Evolutionary conservation across 257 asterid species (phyloP).

Genomic region (Striga asiatica): DNA sequence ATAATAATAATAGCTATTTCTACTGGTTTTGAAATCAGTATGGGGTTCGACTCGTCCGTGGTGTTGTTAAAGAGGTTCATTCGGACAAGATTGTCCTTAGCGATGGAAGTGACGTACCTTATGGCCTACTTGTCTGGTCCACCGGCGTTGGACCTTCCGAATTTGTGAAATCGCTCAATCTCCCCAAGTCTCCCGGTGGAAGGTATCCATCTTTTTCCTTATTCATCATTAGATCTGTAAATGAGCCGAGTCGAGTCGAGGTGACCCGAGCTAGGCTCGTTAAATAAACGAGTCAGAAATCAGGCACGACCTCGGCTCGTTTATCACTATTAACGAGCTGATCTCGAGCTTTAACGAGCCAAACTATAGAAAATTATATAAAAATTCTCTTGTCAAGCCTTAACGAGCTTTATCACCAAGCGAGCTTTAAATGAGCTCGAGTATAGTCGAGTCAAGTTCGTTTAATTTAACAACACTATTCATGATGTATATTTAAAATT

Average conservation of each 20-base stretch:
- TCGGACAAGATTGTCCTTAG: constrained; percentile 59
- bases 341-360: too few relatives aligned
- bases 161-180: constrained; percentile 46
- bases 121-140: constrained; percentile 92
- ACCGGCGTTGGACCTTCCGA: constrained; percentile 90
- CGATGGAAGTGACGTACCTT: constrained; percentile 91
- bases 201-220: constrained; percentile 33
- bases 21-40: constrained; percentile 19
- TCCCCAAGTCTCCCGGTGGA: constrained; percentile 88
- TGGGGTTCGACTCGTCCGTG: constrained; percentile 90
- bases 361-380: too few relatives aligned
- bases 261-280: too few relatives aligned
- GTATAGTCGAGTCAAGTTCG: too few relatives aligned
- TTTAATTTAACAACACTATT: too few relatives aligned
- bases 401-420: too few relatives aligned
- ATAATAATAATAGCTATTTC: not conserved
- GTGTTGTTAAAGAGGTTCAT: constrained; percentile 77
- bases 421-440: too few relatives aligned
- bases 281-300: too few relatives aligned
- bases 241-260: too few relatives aligned
- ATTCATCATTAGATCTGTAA: not conserved
- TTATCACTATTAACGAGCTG: too few relatives aligned
- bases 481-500: not conserved
- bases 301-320: too few relatives aligned
- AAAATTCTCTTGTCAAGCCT: too few relatives aligned